Evolutionary conservation across 2,329 filamentous ascomycete genomes (phyloP).

Genomic region (Cadophora luteo-olivacea): DNA sequence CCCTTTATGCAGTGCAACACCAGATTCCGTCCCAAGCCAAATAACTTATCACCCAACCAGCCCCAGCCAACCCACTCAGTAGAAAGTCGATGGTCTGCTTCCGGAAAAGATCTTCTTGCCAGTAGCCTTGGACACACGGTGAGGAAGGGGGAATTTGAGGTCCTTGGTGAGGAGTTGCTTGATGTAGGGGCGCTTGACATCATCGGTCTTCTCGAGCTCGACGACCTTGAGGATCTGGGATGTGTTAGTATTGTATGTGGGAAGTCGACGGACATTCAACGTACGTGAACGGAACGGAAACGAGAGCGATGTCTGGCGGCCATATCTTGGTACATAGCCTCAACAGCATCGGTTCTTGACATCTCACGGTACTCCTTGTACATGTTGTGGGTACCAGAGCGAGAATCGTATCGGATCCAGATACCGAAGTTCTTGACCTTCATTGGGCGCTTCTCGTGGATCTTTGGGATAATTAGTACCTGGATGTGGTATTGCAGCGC

Average conservation of each 20-base stretch:
- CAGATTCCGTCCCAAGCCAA: constrained; percentile 40
- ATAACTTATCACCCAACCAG: constrained; percentile 22
- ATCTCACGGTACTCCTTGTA: constrained; percentile 99
- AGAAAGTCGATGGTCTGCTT: constrained; percentile 95
- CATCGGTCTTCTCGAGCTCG: constrained; percentile 92
- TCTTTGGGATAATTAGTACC: constrained; percentile 57
- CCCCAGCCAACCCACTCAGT: constrained; percentile 55
- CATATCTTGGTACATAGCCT: constrained; percentile 99
- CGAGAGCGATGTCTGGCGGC: constrained; percentile 97
- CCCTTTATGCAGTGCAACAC: constrained; percentile 44
- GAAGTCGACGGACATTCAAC: constrained; percentile 56
- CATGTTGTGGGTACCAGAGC: constrained; percentile 99
- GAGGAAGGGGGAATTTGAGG: constrained; percentile 98
- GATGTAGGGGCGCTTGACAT: constrained; percentile 98
- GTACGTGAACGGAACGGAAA: constrained; percentile 98
- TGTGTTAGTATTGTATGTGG: constrained; percentile 19
- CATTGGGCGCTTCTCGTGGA: constrained; percentile 97
- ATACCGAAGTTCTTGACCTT: constrained; percentile 99
- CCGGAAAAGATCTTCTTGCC: constrained; percentile 93
- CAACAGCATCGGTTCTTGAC: constrained; percentile 92
- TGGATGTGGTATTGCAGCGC: constrained; percentile 14
- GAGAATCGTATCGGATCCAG: constrained; percentile 99
- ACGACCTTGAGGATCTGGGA: constrained; percentile 94
- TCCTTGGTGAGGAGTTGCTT: constrained; percentile 95
- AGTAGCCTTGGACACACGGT: constrained; percentile 85